Evolutionary conservation across 2,329 filamentous ascomycete species (phyloP), one percentile per base, ranked within the genome.

Genomic region (Trichoderma cornu-damae): DNA sequence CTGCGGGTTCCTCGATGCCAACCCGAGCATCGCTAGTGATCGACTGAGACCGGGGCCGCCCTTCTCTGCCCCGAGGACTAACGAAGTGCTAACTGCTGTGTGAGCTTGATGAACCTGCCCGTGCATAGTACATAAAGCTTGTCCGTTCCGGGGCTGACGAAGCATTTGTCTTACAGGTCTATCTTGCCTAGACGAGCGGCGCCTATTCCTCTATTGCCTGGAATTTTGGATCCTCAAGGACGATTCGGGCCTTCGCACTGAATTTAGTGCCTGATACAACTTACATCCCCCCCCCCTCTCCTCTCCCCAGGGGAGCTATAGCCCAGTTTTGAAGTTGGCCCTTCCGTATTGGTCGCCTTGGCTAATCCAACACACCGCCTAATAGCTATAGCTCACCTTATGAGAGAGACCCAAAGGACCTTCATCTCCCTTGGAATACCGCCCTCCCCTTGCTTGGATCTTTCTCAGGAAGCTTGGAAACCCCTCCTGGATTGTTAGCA

Each of bases 191-290:
- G 54, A 38, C 54, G 24, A 52, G 54, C 58, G 48, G 38, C 18
- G 42, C 53, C 48, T 57, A 48, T 40, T 48, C 43, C 42, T 58
- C 58, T 30, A 37, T 46, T 51, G 49, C 46, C 52, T 51, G 52
- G 43, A 57, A 35, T 32, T 44, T 52, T 57, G 51, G 43, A 57
- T 49, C 43, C 44, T 57, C 43, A 58, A 53, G 54, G 53, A 60
- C 58, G 40, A 58, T 58, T 49, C 53, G 46, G 58, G 58, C 48
- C 34, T 52, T 58, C 42, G 58, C 58, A 60, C 58, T 58, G 30
- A 53, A 58, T 58, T 58, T 46, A 58, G 58, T 60, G 58, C 58
- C 54, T 58, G 54, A 53, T 40, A 43, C 40, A 57, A 60, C 40
- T 57, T 57, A 48, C 46, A 44, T 48, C 38, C 37, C 30, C 46